A percentile compares a stretch with the other conserved stretches of the same genome.
These are phyloP conservation scores for Irpex sp. DNA, from an alignment of 1,284 basidiomycete genomes.

Conservation along the genomic window DNA sequence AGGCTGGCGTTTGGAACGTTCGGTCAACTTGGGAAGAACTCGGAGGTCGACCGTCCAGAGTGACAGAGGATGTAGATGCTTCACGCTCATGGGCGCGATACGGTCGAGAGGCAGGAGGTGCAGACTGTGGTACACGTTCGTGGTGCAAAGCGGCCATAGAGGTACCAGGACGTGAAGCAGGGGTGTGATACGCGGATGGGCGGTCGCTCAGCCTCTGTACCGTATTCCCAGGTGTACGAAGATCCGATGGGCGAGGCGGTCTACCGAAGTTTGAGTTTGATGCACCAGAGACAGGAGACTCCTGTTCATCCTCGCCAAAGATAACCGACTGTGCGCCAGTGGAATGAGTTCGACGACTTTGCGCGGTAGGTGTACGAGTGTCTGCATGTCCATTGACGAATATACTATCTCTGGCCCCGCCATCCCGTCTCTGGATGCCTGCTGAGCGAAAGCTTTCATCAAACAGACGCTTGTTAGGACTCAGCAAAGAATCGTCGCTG, in stretches of 20 bases:
- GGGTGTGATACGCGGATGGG: slow-evolving; percentile 18
- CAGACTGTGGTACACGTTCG: slow-evolving; percentile 29
- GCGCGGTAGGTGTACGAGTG: neutral
- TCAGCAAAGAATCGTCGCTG: slow-evolving; percentile 59
- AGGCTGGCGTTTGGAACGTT: neutral
- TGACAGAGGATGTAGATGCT: slow-evolving; percentile 2
- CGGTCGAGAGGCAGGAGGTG: slow-evolving; percentile 29
- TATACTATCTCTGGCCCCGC: slow-evolving; percentile 28
- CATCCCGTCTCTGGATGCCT: slow-evolving; percentile 43
- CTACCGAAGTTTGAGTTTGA: neutral
- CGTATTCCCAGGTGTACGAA: neutral
- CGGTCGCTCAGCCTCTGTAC: slow-evolving; percentile 6
- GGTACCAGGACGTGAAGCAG: slow-evolving; percentile 36
- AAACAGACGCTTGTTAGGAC: slow-evolving; percentile 47
- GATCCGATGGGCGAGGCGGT: neutral
- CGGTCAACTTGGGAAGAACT: neutral
- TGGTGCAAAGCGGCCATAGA: slow-evolving; percentile 43
- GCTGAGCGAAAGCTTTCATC: slow-evolving; percentile 70
- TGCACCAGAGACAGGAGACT: slow-evolving; percentile 1
- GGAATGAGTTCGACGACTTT: slow-evolving; percentile 5
- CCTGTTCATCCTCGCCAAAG: slow-evolving; percentile 5
- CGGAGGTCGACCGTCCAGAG: neutral
- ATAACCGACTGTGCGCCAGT: slow-evolving; percentile 6
- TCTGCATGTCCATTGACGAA: slow-evolving; percentile 24
- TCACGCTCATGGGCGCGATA: slow-evolving; percentile 26